Conservation (phyloP, 768 basidiomycete genomes). For the Amanita pallidorosea region DNA sequence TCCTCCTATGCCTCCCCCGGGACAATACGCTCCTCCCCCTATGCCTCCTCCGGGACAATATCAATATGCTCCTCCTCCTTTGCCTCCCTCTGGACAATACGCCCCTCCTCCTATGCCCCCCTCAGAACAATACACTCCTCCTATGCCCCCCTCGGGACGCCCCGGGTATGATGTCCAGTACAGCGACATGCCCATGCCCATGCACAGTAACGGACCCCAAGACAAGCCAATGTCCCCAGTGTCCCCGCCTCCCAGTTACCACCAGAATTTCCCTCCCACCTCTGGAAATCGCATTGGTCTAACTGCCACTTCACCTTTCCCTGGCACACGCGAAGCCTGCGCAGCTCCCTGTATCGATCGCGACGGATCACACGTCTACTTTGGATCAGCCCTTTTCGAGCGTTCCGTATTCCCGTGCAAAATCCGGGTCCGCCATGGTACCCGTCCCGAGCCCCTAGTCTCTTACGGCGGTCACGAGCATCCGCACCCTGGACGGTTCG, state of each 20-base stretch:
- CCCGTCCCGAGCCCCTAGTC: constrained; percentile 31
- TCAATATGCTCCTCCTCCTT: constrained; percentile 8
- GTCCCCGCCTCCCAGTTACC: too few relatives aligned
- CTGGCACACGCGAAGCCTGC: constrained; percentile 29
- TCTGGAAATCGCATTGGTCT: constrained; percentile 57
- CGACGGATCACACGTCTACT: constrained; percentile 53
- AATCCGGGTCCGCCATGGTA: constrained; percentile 49
- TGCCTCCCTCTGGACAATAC: background rate
- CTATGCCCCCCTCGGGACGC: too few relatives aligned
- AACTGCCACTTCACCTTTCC: constrained; percentile 35
- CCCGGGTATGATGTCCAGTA: too few relatives aligned
- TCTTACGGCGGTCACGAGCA: constrained; percentile 55
- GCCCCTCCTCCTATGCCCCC: constrained; percentile 25
- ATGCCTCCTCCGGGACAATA: constrained; percentile 1
- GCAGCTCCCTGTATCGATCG: constrained; percentile 44
- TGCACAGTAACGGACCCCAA: too few relatives aligned
- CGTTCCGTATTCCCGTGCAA: constrained; percentile 78
- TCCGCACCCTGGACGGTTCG: constrained; percentile 55
- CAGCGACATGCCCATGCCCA: too few relatives aligned
- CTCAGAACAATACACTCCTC: constrained; percentile 20
- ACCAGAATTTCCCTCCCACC: constrained; percentile 26
- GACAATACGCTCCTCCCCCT: background rate
- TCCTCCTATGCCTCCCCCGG: background rate
- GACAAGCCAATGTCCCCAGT: too few relatives aligned
- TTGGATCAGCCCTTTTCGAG: constrained; percentile 65